Evolutionary conservation across 2,329 filamentous ascomycete genomes (phyloP).

Genomic region (Penicillium sp.): DNA sequence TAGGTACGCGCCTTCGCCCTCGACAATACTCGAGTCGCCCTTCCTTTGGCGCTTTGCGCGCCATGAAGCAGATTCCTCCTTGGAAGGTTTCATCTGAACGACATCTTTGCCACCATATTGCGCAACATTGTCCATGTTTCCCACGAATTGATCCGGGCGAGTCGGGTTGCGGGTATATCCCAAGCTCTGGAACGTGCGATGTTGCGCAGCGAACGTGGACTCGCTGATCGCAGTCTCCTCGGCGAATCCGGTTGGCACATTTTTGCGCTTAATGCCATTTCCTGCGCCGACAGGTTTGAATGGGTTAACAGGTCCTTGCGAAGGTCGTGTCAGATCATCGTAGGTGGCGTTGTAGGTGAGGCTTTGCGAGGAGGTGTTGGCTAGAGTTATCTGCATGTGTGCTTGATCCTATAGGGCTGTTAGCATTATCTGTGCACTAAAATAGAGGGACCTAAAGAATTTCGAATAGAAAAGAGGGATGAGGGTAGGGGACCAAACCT

Average conservation of each 20-base stretch:
- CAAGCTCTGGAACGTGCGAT: constrained; percentile 73
- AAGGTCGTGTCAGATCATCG: constrained; percentile 66
- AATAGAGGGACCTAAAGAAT: neutral
- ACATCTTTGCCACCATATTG: constrained; percentile 52
- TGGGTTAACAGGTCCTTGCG: constrained; percentile 70
- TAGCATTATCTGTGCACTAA: constrained; percentile 33
- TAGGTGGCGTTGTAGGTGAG: constrained; percentile 62
- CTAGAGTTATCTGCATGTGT: constrained; percentile 52
- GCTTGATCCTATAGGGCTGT: constrained; percentile 48
- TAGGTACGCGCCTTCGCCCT: constrained; percentile 84
- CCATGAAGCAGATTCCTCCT: constrained; percentile 68
- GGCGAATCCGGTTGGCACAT: constrained; percentile 79
- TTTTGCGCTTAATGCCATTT: constrained; percentile 69
- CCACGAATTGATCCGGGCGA: constrained; percentile 43
- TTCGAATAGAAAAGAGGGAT: neutral
- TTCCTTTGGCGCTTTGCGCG: constrained; percentile 78
- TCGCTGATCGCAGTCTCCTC: constrained; percentile 89
- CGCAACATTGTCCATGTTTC: constrained; percentile 49
- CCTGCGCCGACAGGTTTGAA: constrained; percentile 62
- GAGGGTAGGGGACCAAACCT: constrained; percentile 51
- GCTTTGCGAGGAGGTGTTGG: constrained; percentile 51
- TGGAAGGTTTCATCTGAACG: constrained; percentile 59
- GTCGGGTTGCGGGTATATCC: constrained; percentile 54
- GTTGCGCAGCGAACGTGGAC: constrained; percentile 82
- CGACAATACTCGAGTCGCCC: constrained; percentile 78